These are phyloP conservation scores for Trichoderma sp. DNA, from an alignment of 2,329 filamentous ascomycete species.

Conservation along the genomic window DNA sequence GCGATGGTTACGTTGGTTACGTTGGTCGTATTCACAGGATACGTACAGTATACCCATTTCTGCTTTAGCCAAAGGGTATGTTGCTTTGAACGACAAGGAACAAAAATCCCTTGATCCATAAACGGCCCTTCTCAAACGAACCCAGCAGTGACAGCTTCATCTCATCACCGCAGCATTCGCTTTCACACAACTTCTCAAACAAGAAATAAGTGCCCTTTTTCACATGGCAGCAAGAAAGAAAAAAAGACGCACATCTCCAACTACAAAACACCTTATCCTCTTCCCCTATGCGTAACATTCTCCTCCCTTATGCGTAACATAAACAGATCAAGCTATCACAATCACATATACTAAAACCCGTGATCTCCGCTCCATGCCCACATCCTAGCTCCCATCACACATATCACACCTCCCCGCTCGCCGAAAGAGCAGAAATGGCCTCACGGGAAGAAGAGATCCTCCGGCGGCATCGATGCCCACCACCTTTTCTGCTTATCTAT, in stretches of 20 bases:
- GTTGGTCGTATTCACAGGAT: neutral
- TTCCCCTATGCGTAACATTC: neutral
- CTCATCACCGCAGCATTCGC: neutral
- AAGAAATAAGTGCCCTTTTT: no score
- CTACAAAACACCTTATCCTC: neutral
- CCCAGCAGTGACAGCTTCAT: neutral
- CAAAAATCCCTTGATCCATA: neutral
- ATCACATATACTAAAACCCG: slow-evolving; percentile 12
- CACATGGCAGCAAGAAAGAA: neutral
- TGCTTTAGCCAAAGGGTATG: neutral
- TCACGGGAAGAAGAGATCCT: neutral
- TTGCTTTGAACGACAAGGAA: neutral
- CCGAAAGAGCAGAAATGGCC: neutral
- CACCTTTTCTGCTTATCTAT: neutral
- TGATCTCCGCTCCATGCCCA: slow-evolving; percentile 15
- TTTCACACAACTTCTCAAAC: neutral
- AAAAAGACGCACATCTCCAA: neutral
- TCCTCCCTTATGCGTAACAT: neutral
- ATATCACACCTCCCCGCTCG: slow-evolving; percentile 1
- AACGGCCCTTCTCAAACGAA: neutral
- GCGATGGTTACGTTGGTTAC: neutral
- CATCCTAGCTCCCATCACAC: slow-evolving; percentile 15
- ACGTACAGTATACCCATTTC: neutral
- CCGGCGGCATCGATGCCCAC: neutral
- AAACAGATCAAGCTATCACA: no score